These are phyloP conservation scores for Eremomyces bilateralis DNA, from an alignment of 495 filamentous ascomycete genomes.

Conservation along the genomic window DNA sequence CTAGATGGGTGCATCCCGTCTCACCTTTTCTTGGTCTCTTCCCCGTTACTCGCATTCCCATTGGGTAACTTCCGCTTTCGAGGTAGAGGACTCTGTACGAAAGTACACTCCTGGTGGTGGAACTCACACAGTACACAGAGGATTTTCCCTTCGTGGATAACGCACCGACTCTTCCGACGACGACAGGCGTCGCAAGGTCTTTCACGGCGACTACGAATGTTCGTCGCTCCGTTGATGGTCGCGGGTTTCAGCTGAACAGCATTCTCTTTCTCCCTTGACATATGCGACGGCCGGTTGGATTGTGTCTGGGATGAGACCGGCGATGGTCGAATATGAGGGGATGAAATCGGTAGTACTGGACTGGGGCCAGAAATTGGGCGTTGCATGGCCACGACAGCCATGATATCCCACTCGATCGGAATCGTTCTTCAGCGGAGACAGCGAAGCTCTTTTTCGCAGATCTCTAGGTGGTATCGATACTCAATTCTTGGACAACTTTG, in stretches of 20 bases:
- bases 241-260: constrained; percentile 14
- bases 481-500: no score
- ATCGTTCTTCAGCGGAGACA: no score
- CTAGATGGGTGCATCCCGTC: constrained; percentile 5
- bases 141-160: constrained; percentile 77
- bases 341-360: constrained; percentile 15
- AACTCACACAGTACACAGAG: constrained; percentile 31
- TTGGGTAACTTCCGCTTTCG: constrained; percentile 25
- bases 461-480: no score
- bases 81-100: constrained; percentile 25
- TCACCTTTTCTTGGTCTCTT: constrained; percentile 15
- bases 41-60: constrained; percentile 12
- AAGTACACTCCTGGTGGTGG: constrained; percentile 27
- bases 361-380: constrained; percentile 17
- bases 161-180: constrained; percentile 69
- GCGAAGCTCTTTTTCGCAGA: no score
- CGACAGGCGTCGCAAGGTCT: constrained; percentile 49
- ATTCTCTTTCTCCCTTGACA: constrained; percentile 16
- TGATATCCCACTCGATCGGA: constrained; percentile 18
- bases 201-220: constrained; percentile 16
- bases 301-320: constrained; percentile 1
- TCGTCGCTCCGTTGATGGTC: constrained; percentile 8
- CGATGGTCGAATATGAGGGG: constrained; percentile 12
- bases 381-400: constrained; percentile 17
- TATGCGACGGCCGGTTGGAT: no score